Percentiles rank a stretch among this genome's conserved stretches.
These are phyloP conservation scores for Euphorbia lathyris DNA, from an alignment of 345 rosid genomes.

Conservation along the genomic window DNA sequence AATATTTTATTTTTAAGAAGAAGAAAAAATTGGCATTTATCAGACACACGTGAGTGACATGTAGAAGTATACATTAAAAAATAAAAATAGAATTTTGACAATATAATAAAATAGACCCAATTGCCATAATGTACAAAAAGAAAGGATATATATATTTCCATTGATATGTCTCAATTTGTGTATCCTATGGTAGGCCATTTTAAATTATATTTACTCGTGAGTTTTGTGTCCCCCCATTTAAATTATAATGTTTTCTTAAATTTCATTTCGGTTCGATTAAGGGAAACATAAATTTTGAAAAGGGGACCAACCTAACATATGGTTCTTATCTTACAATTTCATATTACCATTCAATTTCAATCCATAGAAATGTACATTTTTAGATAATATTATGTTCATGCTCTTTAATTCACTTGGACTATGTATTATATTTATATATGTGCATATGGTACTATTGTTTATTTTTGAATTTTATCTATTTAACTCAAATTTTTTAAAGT, in stretches of 20 bases:
- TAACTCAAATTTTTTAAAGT: too few species aligned
- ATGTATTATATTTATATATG: not conserved
- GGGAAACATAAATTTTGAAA: not conserved
- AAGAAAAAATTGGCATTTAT: constrained; percentile 39
- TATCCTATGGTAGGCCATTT: constrained; percentile 2
- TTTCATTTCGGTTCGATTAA: not conserved
- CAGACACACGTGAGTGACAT: constrained; percentile 35
- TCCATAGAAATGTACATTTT: not conserved
- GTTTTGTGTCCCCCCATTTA: not conserved
- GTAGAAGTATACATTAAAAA: not conserved
- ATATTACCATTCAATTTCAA: not conserved
- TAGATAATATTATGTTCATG: not conserved
- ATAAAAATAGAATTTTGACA: not conserved
- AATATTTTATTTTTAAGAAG: too few species aligned
- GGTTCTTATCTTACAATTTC: not conserved
- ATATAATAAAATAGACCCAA: not conserved
- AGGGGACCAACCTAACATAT: not conserved
- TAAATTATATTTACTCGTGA: constrained; percentile 1
- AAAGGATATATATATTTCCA: not conserved
- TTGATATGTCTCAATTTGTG: constrained; percentile 11
- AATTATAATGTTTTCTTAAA: not conserved
- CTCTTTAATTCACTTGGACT: not conserved
- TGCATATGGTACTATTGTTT: too few species aligned
- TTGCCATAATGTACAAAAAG: not conserved
- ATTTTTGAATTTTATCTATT: too few species aligned